Evolutionary conservation across 1,284 basidiomycete species (phyloP), one percentile per base, ranked within the genome.

Genomic region (Trichosporon faecale): DNA sequence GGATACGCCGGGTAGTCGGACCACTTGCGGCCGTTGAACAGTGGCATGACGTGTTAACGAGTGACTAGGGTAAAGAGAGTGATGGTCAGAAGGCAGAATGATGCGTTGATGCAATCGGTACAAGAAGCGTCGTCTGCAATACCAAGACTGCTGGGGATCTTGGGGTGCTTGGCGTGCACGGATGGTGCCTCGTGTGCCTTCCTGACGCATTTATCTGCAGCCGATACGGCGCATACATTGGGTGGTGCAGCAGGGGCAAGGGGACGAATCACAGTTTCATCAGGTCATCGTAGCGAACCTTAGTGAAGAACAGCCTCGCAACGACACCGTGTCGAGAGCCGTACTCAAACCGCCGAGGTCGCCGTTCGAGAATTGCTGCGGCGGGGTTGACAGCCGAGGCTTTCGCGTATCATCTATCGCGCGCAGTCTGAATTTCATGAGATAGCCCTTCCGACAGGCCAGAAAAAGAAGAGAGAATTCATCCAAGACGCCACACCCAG

Each of bases 21-120:
- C 57, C 57, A 61, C 57, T 61, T 61, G 57, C 57, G 57, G 29
- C 57, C 29, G 57, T n/a, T 31, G 57, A 61, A 61, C 57, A 61
- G 18, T 9, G 57, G 57, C 57, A 61, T 61, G 29, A 29, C n/a
- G 27, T 12, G 12, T 60, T 11, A 27, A 55, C 21, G 49, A 55
- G 49, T 55, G 21, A 27, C 49, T 55, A 27, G 49, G 49, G 49
- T 55, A 9, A n/a, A n/a, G 12, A 60, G 29, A 21, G 27, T 31
- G 27, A 29, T 27, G 55, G 3, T 27, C 27, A 31, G 55, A 52
- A 52, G 3, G 11, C n/a, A 52, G 18, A 23, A 52, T 21, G 49
- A 11, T 25, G 23, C 21, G 4, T 11, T 23, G 49, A 23, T 11
- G 49, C 49, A 25, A 25, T 52, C 49, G 49, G 25, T 9, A 8